Conservation (phyloP, 139 green algal species). For the Monoraphidium neglectum region DNA sequence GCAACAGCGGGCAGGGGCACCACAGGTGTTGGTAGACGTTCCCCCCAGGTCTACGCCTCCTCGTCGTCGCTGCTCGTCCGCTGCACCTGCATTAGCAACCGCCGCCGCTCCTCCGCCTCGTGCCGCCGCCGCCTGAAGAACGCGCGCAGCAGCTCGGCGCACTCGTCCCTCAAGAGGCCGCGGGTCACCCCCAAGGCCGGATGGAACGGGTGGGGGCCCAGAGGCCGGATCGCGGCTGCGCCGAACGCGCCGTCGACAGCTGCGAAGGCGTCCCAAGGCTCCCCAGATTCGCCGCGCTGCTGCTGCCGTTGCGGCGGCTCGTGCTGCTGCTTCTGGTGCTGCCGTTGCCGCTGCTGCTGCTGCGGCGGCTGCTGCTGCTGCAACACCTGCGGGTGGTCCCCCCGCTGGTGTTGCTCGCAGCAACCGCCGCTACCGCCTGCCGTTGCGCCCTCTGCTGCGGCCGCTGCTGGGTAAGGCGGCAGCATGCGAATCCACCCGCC, state of each 20-base stretch:
- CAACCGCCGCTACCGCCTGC: not conserved
- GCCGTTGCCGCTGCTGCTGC: conserved; percentile 12
- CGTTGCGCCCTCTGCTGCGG: not conserved
- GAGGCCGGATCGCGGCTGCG: not conserved
- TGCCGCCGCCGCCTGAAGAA: conserved; percentile 68
- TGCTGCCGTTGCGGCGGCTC: not conserved
- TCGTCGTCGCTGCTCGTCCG: not conserved
- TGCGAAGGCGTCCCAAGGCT: not conserved
- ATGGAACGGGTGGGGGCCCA: conserved; percentile 68
- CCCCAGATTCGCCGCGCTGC: no score
- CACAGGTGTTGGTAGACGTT: no score
- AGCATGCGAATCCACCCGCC: conserved; percentile 88
- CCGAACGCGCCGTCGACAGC: not conserved
- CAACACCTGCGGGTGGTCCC: not conserved
- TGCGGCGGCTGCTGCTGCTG: not conserved
- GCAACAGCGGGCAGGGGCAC: no score
- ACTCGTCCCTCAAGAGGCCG: conserved; percentile 70
- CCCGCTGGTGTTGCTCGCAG: no score
- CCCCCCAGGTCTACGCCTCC: no score
- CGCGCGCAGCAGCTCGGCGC: conserved; percentile 44
- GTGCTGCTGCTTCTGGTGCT: not conserved
- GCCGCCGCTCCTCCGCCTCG: not conserved
- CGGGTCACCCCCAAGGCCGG: conserved; percentile 52
- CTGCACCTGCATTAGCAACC: not conserved
- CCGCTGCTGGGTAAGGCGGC: not conserved